Percentiles rank a stretch among this genome's conserved stretches.
Evolutionary conservation across 768 basidiomycete genomes (phyloP).

Genomic region (Crassisporium funariophilum): DNA sequence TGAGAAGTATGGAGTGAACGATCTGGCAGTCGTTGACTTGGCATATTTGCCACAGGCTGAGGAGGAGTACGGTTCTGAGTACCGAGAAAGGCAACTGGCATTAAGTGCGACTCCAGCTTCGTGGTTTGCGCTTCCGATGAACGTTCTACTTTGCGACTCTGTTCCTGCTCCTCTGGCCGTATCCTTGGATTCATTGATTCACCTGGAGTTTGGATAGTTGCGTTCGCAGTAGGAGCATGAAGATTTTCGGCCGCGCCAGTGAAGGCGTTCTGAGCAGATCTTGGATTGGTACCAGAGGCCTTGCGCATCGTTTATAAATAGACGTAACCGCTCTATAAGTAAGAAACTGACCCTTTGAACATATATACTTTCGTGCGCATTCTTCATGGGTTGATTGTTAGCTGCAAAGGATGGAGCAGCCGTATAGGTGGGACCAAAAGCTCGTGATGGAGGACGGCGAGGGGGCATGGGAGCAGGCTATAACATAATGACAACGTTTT

Average conservation of each 20-base stretch:
- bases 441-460: conserved; percentile 15
- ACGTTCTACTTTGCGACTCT: no score
- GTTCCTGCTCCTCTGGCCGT: no score
- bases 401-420: neutral
- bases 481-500: neutral
- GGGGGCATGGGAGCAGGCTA: neutral
- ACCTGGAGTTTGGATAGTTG: no score
- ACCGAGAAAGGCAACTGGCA: neutral
- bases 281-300: no score
- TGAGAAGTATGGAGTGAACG: neutral
- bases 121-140: neutral
- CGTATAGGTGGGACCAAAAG: neutral
- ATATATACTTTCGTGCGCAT: neutral
- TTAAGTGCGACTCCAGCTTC: neutral
- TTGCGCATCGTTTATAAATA: no score
- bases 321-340: no score
- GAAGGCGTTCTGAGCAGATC: no score
- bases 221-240: no score
- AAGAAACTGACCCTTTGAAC: conserved; percentile 8
- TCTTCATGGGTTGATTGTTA: conserved; percentile 3
- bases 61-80: neutral
- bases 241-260: no score
- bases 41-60: neutral
- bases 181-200: no score
- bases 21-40: neutral